phyloP scores from a whole-genome alignment of 108 stramenopile genomes.

The Skeletonema tropicum region DNA sequence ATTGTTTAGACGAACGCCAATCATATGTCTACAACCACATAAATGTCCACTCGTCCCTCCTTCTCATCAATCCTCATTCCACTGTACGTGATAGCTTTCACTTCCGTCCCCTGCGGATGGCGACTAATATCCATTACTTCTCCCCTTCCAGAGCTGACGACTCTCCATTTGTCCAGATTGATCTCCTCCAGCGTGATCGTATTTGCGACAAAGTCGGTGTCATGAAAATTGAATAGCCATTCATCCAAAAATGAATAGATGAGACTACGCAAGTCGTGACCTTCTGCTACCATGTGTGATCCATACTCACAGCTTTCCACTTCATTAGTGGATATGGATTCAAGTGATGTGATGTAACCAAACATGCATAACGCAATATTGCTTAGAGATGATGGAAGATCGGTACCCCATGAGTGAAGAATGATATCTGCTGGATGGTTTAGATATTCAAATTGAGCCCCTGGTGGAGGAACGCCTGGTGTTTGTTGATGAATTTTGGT shows the following conservation, averaged over 20 bases:
- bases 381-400: conserved; percentile 45
- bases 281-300: conserved; percentile 23
- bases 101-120: conserved; percentile 79
- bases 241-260: conserved; percentile 77
- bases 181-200: conserved; percentile 25
- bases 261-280: conserved; percentile 58
- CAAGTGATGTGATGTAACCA: conserved; percentile 74
- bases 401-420: conserved; percentile 72
- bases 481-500: neutral
- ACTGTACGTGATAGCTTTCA: conserved; percentile 84
- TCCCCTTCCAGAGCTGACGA: conserved; percentile 29
- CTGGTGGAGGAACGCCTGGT: conserved; percentile 24
- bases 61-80: conserved; percentile 60
- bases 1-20: neutral
- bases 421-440: conserved; percentile 87
- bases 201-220: conserved; percentile 51
- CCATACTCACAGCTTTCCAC: conserved; percentile 6
- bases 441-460: conserved; percentile 56
- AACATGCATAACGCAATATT: conserved; percentile 66
- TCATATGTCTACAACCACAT: conserved; percentile 57
- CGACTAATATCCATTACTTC: conserved; percentile 52
- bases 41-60: conserved; percentile 43
- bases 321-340: conserved; percentile 41
- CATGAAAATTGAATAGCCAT: conserved; percentile 66
- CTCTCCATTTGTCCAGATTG: conserved; percentile 10